Evolutionary conservation across 345 rosid species (phyloP), one percentile per base, ranked within the genome.

Genomic region (Lepidium africanum): DNA sequence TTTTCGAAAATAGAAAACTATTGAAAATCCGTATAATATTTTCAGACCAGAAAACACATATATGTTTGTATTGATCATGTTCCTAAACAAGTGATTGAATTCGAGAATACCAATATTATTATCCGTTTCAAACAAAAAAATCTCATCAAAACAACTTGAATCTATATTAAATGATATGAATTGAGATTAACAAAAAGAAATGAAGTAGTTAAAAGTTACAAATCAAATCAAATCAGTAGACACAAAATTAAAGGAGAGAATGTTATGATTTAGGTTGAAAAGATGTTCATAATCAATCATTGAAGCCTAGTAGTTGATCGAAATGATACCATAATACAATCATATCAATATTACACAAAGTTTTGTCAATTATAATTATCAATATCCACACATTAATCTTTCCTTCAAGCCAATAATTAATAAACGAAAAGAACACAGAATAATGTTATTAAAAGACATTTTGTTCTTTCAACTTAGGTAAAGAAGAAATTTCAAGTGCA

Each of bases 151-250:
- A 27, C 32, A 27, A 5, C 32, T 27, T 27, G 48, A 53, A 42
- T 8, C 12, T 27, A 25, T 43, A 17, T 11, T 66, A 67, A 6
- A 35, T 3, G 8, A 45, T 19, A n/a, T 36, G 14, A 33, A 8
- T 16, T 42, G n/a, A 42, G 45, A 40, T 10, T 42, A 17, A 25
- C 6, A 10, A 27, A 21, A 36, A 23, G 4, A 50, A 27, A 50
- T 12, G 19, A 41, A 49, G 35, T 4, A 17, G 42, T 40, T 51
- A 32, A 41, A 67, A 60, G 45, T 25, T 33, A 70, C 38, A 33
- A 70, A 70, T 70, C 67, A 33, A 70, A 70, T 70, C 67, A 51
- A 61, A 70, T 41, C 61, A 70, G 42, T 30, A 49, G 66, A 69
- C 30, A 30, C 43, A 59, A 27, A 49, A 16, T 12, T 59, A 49